Base-by-base conservation (phyloP, 768 basidiomycete genomes). In the Podaxis sp. region DNA sequence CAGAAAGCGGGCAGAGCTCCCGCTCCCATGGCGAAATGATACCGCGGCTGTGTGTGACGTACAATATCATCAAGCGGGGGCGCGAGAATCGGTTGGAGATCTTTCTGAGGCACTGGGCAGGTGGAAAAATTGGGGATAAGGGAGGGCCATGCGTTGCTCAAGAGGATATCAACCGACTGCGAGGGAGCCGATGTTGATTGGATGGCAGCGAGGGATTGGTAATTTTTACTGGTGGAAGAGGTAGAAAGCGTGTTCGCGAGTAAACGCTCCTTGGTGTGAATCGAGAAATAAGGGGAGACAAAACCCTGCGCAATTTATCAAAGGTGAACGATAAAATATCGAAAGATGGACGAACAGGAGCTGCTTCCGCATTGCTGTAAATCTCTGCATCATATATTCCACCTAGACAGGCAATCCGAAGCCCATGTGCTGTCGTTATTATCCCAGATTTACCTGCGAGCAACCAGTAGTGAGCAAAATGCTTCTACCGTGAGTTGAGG, bases 361-460 rank as follows among this genome's bases (percentile, higher is more conserved):
- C 81, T 1, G 83, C 75, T 60, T 89, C 87, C 4, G 86, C 78
- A 35, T 82, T 76, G 25, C 71, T 67, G 63, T 85, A 91, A 23
- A 88, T 75, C 16, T 77, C 79, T 37, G 81, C 72, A 48, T 92
- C 86, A 67, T 88, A 93, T 38, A 79, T 76, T 3, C 95, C 93
- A 42, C 91, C 93, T 9, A 95, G 76, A 71, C 92, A 93, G 21
- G 88, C 93, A 70, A 96, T 91, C 61, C 89, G 85, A 25, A 95
- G 77, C 7, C 90, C 90, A 66, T 88, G 85, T 6, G 87, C 82
- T 10, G 92, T 95, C 2, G 84, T 90, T 44, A 95, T 75, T 3
- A 90, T 80, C 7, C 86, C 87, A 13, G 92, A 92, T 76, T 94
- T 95, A 72, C 82, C 93, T 94, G 63, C 14, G 23, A 51, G 42